A percentile compares a stretch with the other conserved stretches of the same genome.
These are phyloP conservation scores for Eutrema yunnanense DNA, from an alignment of 345 rosid genomes.

Conservation along the genomic window DNA sequence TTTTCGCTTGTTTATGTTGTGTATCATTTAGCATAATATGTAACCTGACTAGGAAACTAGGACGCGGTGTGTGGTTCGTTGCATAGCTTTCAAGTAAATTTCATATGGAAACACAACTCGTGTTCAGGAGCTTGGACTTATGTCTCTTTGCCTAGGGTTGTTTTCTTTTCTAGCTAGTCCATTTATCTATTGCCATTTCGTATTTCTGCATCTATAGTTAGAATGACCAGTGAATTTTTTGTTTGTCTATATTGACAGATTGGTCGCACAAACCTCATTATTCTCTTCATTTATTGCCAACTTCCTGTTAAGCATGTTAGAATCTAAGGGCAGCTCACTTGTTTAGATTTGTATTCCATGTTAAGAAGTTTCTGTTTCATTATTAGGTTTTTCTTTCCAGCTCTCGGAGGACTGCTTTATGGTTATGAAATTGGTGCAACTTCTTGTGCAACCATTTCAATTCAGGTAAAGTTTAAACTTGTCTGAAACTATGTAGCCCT, in stretches of 20 bases:
- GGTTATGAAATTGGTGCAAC: constrained; percentile 96
- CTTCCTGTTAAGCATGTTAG: not conserved
- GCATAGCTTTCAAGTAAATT: not conserved
- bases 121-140: not conserved
- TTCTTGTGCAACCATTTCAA: constrained; percentile 84
- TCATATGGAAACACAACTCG: not conserved
- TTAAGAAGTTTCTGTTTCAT: constrained; percentile 17
- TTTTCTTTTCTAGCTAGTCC: not conserved
- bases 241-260: not conserved
- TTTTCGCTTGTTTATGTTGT: not conserved
- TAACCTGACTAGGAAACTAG: not conserved
- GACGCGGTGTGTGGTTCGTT: not conserved
- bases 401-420: constrained; percentile 91
- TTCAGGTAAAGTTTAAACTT: constrained; percentile 43
- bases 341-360: not conserved
- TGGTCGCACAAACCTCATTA: not conserved
- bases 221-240: not conserved
- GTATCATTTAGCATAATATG: not conserved
- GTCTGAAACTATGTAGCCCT: not conserved
- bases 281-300: not conserved
- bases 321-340: not conserved
- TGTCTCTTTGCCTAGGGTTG: not conserved
- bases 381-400: constrained; percentile 88
- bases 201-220: not conserved
- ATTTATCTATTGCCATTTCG: not conserved